Evolutionary conservation across 176 grass and related monocot species (phyloP).

Genomic region (Oropetium thomaeum): DNA sequence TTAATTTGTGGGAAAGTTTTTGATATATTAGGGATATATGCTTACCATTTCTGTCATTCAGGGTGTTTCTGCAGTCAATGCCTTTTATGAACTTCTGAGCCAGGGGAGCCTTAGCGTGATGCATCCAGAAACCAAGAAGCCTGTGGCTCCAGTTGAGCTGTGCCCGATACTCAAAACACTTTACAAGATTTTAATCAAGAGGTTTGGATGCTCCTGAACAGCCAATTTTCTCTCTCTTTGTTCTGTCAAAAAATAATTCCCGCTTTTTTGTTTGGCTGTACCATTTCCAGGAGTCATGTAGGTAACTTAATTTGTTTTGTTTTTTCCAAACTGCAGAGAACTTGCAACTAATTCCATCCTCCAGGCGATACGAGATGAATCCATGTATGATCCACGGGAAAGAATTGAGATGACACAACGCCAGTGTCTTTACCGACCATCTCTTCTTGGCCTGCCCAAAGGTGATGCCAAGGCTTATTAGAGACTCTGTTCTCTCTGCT

Average conservation of each 20-base stretch:
- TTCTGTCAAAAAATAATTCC: too few relatives aligned
- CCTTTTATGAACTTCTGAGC: slow-evolving; percentile 94
- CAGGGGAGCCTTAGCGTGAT: slow-evolving; percentile 78
- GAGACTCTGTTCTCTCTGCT: not conserved
- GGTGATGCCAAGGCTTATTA: slow-evolving; percentile 37
- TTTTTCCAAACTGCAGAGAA: slow-evolving; percentile 55
- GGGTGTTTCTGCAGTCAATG: slow-evolving; percentile 91
- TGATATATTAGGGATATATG: not conserved
- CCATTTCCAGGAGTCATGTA: not conserved
- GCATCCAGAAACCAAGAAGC: slow-evolving; percentile 80
- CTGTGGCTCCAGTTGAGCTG: slow-evolving; percentile 82
- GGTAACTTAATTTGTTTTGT: not conserved
- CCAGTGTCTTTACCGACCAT: slow-evolving; percentile 70
- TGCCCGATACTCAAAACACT: slow-evolving; percentile 94
- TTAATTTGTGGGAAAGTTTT: not conserved
- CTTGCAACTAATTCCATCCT: slow-evolving; percentile 67
- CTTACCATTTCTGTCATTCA: slow-evolving; percentile 32
- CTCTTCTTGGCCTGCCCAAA: slow-evolving; percentile 62
- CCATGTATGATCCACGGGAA: slow-evolving; percentile 86
- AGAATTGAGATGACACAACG: slow-evolving; percentile 71
- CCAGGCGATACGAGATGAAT: slow-evolving; percentile 80
- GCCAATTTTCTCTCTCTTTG: too few relatives aligned
- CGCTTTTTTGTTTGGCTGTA: not conserved
- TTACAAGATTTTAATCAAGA: slow-evolving; percentile 92
- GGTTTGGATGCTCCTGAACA: slow-evolving; percentile 34